Evolutionary conservation across 169 alveolate species (phyloP).

Genomic region (Neospora caninum): DNA sequence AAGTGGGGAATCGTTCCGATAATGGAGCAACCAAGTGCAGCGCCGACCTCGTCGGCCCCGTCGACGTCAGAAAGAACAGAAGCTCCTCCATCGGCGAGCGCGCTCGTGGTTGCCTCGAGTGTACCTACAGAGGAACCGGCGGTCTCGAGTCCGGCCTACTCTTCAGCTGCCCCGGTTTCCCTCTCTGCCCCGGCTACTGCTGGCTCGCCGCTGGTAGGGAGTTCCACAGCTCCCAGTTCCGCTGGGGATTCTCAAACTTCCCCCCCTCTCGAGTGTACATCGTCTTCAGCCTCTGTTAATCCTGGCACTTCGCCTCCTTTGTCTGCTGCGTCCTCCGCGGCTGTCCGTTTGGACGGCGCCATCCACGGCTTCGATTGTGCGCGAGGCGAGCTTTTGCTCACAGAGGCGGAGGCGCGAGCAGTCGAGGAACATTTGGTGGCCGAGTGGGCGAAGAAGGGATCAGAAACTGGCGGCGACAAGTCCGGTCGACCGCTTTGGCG

Average conservation of each 20-base stretch:
- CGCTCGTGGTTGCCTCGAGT: neutral
- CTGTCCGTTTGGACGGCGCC: neutral
- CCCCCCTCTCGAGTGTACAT: too few relatives aligned
- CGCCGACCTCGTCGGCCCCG: neutral
- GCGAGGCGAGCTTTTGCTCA: constrained; percentile 7
- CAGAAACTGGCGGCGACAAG: neutral
- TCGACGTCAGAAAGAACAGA: neutral
- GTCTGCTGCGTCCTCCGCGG: too few relatives aligned
- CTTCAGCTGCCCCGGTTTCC: neutral
- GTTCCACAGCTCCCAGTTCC: neutral
- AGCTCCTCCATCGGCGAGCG: neutral
- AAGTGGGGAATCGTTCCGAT: neutral
- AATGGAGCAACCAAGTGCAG: neutral
- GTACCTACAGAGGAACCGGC: neutral
- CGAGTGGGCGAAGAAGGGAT: neutral
- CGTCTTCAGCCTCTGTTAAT: too few relatives aligned
- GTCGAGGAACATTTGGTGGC: neutral
- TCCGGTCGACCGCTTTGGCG: neutral
- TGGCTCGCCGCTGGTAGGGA: neutral
- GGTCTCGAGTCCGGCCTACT: neutral
- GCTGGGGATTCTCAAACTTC: too few relatives aligned
- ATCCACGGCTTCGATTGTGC: neutral
- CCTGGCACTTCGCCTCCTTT: too few relatives aligned
- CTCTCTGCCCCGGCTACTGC: neutral
- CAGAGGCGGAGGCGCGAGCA: neutral